Evolutionary conservation across 1,284 basidiomycete species (phyloP).

Genomic region (Pseudozyma hubeiensis): DNA sequence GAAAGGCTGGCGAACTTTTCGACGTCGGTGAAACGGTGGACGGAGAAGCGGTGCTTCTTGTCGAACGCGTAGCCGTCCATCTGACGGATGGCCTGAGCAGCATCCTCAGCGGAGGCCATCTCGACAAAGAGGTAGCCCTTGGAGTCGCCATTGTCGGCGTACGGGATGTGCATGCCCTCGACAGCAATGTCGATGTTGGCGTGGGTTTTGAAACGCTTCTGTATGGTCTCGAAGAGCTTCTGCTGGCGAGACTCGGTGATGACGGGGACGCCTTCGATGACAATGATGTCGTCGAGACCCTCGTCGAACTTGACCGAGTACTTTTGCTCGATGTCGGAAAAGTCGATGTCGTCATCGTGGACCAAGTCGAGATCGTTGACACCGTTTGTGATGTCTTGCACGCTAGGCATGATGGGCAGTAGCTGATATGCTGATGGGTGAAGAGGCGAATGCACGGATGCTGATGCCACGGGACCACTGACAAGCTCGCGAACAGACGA

Average conservation of each 20-base stretch:
- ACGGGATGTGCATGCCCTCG: conserved; percentile 69
- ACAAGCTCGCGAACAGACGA: background rate
- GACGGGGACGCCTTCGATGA: conserved; percentile 70
- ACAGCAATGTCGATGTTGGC: conserved; percentile 67
- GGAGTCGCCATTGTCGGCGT: conserved; percentile 66
- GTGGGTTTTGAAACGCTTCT: conserved; percentile 69
- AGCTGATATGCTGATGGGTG: background rate
- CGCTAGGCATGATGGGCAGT: conserved; percentile 36
- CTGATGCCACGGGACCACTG: too few species aligned
- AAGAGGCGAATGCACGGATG: background rate
- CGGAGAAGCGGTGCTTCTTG: conserved; percentile 87
- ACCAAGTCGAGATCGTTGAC: conserved; percentile 48
- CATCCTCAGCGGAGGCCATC: conserved; percentile 83
- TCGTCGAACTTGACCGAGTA: conserved; percentile 71
- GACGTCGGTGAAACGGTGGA: conserved; percentile 93
- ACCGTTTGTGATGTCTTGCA: conserved; percentile 56
- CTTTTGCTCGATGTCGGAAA: conserved; percentile 93
- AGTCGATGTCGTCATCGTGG: conserved; percentile 81
- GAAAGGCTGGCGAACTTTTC: conserved; percentile 85
- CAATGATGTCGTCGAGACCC: conserved; percentile 70
- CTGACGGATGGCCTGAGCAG: conserved; percentile 80
- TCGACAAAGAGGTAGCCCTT: conserved; percentile 85
- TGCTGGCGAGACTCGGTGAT: conserved; percentile 68
- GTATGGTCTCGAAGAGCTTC: conserved; percentile 69
- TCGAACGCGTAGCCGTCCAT: conserved; percentile 92